phyloP scores from a whole-genome alignment of 1,284 basidiomycete genomes.

The Veloporphyrellus conicus region DNA sequence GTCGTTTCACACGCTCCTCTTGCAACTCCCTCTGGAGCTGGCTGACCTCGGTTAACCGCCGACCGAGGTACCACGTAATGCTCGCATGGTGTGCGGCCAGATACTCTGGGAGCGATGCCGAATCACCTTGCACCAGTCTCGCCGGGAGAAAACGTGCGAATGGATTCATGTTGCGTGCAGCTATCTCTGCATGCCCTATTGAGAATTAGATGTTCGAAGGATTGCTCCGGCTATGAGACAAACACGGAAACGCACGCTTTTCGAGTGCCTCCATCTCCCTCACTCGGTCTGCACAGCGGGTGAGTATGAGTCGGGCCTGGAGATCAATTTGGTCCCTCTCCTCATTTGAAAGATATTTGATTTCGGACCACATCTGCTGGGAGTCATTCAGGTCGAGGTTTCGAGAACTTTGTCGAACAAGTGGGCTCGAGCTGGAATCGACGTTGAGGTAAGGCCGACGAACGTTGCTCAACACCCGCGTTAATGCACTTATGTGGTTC shows the following conservation, averaged over 20 bases:
- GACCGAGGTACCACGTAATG: conserved; percentile 81
- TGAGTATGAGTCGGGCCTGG: conserved; percentile 78
- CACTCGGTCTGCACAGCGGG: conserved; percentile 78
- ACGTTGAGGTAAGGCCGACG: conserved; percentile 78
- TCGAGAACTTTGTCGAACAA: conserved; percentile 47
- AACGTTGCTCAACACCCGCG: conserved; percentile 64
- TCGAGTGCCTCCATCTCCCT: conserved; percentile 82
- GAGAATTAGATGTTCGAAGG: conserved; percentile 9
- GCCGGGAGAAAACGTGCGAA: conserved; percentile 62
- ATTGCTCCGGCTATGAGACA: conserved; percentile 6
- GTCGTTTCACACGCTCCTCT: conserved; percentile 79
- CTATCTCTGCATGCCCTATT: conserved; percentile 62
- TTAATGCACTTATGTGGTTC: conserved; percentile 66
- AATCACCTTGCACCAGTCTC: conserved; percentile 58
- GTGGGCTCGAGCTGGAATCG: conserved; percentile 51
- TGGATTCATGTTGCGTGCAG: conserved; percentile 57
- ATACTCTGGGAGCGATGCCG: conserved; percentile 60
- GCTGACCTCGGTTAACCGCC: conserved; percentile 72
- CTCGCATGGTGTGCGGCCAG: conserved; percentile 78
- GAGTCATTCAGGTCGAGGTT: conserved; percentile 53
- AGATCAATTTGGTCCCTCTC: conserved; percentile 90
- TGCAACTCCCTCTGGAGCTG: conserved; percentile 82
- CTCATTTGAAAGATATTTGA: conserved; percentile 74
- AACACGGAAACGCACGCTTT: conserved; percentile 57
- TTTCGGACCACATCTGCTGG: conserved; percentile 59